A percentile compares a stretch with the other conserved stretches of the same genome.
Conservation (phyloP, 2,329 filamentous ascomycete genomes). For the Leptographium procerum region DNA sequence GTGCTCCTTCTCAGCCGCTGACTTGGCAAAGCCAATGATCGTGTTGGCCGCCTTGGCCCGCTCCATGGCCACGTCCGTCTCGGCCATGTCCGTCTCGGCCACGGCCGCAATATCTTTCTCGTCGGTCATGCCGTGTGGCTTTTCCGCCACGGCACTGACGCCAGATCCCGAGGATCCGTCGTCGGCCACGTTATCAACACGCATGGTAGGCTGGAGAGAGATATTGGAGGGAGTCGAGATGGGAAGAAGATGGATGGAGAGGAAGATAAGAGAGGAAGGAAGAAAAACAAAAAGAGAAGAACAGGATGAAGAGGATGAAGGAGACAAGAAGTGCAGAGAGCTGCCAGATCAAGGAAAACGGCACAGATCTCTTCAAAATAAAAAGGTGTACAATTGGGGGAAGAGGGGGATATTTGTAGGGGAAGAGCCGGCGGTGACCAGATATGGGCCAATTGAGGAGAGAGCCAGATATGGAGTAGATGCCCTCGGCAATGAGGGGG, state of each 20-base stretch:
- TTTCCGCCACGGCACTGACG: background rate
- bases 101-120: background rate
- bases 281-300: background rate
- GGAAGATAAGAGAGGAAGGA: background rate
- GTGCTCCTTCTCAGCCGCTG: conserved; percentile 50
- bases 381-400: background rate
- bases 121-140: background rate
- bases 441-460: background rate
- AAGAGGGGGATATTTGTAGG: background rate
- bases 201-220: background rate
- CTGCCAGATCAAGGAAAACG: background rate
- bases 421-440: background rate
- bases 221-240: background rate
- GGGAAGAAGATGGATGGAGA: background rate
- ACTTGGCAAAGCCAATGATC: conserved; percentile 32
- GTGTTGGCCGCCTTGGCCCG: conserved; percentile 6
- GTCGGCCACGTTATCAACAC: background rate
- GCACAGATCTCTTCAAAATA: background rate
- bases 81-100: background rate
- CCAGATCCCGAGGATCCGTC: background rate
- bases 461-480: background rate
- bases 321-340: background rate
- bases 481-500: background rate
- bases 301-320: background rate
- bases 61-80: conserved; percentile 2